Base-by-base conservation (phyloP, 441 rosid species). In the Macaranga tanarius region DNA sequence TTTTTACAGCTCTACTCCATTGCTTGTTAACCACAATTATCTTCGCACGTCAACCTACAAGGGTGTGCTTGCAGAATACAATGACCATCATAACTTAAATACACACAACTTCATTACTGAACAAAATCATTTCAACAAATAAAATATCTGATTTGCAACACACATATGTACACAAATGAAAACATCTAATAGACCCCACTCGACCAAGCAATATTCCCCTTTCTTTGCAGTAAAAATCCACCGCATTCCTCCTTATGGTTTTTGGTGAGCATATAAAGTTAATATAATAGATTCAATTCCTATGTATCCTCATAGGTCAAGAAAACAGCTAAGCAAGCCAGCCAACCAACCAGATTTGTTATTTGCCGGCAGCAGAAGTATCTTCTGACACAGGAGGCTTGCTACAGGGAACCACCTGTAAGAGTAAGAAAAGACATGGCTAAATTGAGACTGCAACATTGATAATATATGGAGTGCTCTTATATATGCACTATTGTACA, bases 341-440 rank as follows among this genome's bases (percentile, higher is more conserved):
- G 25, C 42, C 57, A 58, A 62, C 76, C 74, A 40, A 20, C 42
- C 57, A 59, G 34, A 42, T 42, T 69, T 19, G 56, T 66, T 48
- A 20, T 51, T 47, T 19, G 50, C 73, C 34, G 12, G 74, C 62
- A 23, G 65, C 19, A 48, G 74, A 77, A 55, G 20, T n/a, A 26
- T 68, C 68, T 45, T 70, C 76, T 44, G 64, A 54, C 26, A 42
- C 19, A 28, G 69, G 57, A 57, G 67, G 55, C 67, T 70, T 79
- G 23, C 65, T 59, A 44, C n/a, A 50, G 11, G 80, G 86, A 70
- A 79, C 82, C 48, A 82, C 83, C 89, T 86, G 76, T 51, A 69
- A 57, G 20, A 42, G 58, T 8, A 15, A 19, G 5, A 6, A 13
- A 17, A 16, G 10, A 17, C 4, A 13, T 44, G 48, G 16, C 20